phyloP scores from a whole-genome alignment of 331 rosid species.

The Rosa hybrid region DNA sequence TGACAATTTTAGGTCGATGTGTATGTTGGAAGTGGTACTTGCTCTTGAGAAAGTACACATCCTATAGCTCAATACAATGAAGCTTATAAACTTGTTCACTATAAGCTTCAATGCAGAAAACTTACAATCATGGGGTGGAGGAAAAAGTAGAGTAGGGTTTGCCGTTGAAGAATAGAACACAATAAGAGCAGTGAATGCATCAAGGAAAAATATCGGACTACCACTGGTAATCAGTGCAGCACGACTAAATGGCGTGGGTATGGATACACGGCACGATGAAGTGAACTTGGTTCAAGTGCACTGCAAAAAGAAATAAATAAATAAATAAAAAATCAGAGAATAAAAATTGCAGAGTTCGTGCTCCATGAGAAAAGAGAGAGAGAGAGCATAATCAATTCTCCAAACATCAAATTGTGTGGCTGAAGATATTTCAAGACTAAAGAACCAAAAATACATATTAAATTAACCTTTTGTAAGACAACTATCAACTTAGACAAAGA shows the following conservation, averaged over 20 bases:
- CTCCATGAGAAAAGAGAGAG: constrained; percentile 6
- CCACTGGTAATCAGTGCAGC: constrained; percentile 94
- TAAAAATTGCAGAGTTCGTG: constrained; percentile 19
- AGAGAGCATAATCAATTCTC: neutral
- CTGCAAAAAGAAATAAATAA: constrained; percentile 40
- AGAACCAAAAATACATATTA: neutral
- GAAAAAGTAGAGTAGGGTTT: constrained; percentile 76
- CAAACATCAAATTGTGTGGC: neutral
- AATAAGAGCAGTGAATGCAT: constrained; percentile 81
- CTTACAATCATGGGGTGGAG: constrained; percentile 98
- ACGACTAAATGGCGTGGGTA: constrained; percentile 95
- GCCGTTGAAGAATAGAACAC: constrained; percentile 93
- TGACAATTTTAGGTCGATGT: neutral
- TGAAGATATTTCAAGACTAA: neutral
- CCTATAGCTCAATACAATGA: too few species aligned
- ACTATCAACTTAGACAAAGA: neutral
- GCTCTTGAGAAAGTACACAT: too few species aligned
- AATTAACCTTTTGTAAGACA: neutral
- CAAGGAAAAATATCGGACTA: constrained; percentile 97
- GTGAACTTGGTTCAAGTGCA: constrained; percentile 88
- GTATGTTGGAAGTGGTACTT: too few species aligned
- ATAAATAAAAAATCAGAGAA: constrained; percentile 27
- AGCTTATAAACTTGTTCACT: too few species aligned
- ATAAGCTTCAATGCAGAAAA: constrained; percentile 1
- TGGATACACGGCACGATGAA: constrained; percentile 88